Evolutionary conservation across 495 filamentous ascomycete genomes (phyloP).

Genomic region (Niebla homalea): DNA sequence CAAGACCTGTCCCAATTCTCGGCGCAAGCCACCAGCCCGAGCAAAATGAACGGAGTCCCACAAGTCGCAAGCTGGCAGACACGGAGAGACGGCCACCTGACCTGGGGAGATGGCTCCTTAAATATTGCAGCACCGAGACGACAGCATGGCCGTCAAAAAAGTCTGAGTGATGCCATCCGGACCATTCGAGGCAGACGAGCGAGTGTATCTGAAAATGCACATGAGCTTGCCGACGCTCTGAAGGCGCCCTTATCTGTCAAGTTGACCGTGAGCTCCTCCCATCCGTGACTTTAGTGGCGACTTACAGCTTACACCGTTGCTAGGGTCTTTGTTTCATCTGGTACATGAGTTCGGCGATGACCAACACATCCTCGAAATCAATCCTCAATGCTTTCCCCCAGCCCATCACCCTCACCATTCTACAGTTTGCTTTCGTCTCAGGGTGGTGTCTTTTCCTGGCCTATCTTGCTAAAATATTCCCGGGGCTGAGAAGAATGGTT

Average conservation of each 20-base stretch:
- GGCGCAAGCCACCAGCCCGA: conserved; percentile 11
- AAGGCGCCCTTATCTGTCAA: conserved; percentile 79
- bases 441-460: conserved; percentile 73
- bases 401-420: conserved; percentile 82
- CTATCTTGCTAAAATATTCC: conserved; percentile 56
- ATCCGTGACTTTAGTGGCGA: conserved; percentile 5
- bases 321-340: conserved; percentile 74
- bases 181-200: conserved; percentile 63
- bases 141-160: conserved; percentile 61
- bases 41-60: conserved; percentile 17
- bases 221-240: conserved; percentile 83
- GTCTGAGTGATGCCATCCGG: conserved; percentile 70
- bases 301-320: conserved; percentile 2
- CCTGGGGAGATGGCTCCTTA: conserved; percentile 28
- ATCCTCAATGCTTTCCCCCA: conserved; percentile 88
- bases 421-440: conserved; percentile 92
- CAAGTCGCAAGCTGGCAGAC: conserved; percentile 34
- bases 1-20: background rate
- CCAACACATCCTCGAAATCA: conserved; percentile 94
- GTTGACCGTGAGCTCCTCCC: conserved; percentile 49
- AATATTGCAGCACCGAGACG: conserved; percentile 32
- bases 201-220: conserved; percentile 82
- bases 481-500: conserved; percentile 48
- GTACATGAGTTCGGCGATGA: conserved; percentile 89
- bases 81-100: conserved; percentile 30